Evolutionary conservation across 768 basidiomycete species (phyloP).

Genomic region (Amylocystis lapponica): DNA sequence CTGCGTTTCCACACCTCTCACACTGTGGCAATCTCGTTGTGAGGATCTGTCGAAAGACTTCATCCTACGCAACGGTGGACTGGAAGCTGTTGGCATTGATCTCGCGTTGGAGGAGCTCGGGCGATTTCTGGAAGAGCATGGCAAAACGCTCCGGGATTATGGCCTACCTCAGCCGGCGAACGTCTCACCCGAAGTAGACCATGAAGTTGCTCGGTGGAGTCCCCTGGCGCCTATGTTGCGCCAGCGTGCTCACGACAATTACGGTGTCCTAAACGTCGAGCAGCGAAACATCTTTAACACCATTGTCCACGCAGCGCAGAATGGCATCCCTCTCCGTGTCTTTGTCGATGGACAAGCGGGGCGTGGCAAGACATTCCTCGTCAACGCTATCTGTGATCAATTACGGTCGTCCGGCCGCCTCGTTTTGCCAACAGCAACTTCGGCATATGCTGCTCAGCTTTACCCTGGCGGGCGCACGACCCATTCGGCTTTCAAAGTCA

Average conservation of each 20-base stretch:
- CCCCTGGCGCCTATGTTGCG: too few species aligned
- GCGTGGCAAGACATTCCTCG: constrained; percentile 30
- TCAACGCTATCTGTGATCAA: constrained; percentile 23
- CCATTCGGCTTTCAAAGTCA: constrained; percentile 31
- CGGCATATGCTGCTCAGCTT: constrained; percentile 32
- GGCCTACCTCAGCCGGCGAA: too few species aligned
- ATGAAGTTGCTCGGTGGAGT: too few species aligned
- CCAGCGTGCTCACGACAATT: too few species aligned
- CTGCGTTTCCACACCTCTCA: constrained; percentile 14
- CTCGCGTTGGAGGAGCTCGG: neutral
- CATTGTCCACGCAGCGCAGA: constrained; percentile 1
- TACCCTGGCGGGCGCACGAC: constrained; percentile 30
- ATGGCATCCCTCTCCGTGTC: constrained; percentile 1
- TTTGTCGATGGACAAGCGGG: constrained; percentile 34
- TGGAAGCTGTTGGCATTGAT: neutral
- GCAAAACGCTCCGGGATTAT: neutral
- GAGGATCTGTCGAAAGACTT: neutral
- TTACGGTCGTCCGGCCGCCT: constrained; percentile 21
- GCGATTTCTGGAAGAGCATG: neutral
- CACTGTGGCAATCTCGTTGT: constrained; percentile 22
- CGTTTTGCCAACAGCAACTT: constrained; percentile 27
- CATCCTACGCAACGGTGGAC: neutral
- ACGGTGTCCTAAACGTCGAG: constrained; percentile 10
- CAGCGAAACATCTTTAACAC: constrained; percentile 9
- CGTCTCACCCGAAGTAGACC: too few species aligned